Evolutionary conservation across 345 rosid species (phyloP), one percentile per base, ranked within the genome.

Genomic region (Luvunga scandens): DNA sequence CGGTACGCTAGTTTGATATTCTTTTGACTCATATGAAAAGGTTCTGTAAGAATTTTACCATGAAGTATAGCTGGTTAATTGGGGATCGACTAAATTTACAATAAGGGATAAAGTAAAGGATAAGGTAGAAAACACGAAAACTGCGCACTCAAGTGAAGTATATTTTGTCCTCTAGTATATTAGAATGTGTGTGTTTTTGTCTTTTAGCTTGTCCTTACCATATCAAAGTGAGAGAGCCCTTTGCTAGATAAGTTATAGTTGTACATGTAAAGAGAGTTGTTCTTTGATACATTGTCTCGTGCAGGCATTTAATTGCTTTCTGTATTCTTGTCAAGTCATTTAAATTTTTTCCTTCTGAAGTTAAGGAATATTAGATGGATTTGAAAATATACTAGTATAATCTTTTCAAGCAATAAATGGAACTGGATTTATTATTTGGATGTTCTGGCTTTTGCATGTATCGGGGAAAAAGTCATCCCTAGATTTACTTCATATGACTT

Each of bases 1-100:
- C 99, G 80, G 99, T 90, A 89, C 28, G 94, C 77, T 70, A 30
- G 25, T 72, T 28, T 72, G 4, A 60, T 71, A 39, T 27, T 71
- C 21, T 36, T 53, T 22, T 9, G 38, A 42, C 42, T 59, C 16
- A 13, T 33, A 39, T 19, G 25, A 21, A 53, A 57, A 31, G 9
- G 27, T 38, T 76, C 24, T 62, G 34, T 39, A 31, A 21, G 25
- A 34, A 25, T 61, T 50, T 42, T 45, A 45, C 50, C 1, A 45
- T 45, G 50, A 45, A 10, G 50, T 45, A 45, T 45, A 10, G 14
- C 50, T 45, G 18, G 50, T 45, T 45, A 45, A 45, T 45, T 13
- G 50, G 50, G 50, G 50, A 45, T 45, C 12, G 50, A 45, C 4
- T 45, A 45, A 45, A 12, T 45, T 14, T 45, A 45, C 50, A 45